These are phyloP conservation scores for Trypanosomatidae sp. DNA, from an alignment of 208 protist species.

Conservation along the genomic window DNA sequence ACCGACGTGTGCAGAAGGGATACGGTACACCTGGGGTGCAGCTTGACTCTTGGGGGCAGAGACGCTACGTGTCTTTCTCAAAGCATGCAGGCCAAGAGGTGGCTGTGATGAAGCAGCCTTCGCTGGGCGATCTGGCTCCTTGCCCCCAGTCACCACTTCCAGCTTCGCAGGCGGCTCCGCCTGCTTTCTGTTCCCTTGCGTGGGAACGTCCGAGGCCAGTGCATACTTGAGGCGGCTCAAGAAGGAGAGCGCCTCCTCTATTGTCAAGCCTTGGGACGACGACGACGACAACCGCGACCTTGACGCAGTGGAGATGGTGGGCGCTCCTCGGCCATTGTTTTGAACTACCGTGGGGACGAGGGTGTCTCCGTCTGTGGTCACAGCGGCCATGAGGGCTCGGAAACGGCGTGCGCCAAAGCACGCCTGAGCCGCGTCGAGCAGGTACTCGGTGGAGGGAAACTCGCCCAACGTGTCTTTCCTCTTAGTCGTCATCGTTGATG, in stretches of 20 bases:
- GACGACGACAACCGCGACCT: background rate
- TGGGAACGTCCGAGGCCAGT: background rate
- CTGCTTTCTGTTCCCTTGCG: background rate
- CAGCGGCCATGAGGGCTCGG: constrained; percentile 8
- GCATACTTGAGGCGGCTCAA: constrained; percentile 14
- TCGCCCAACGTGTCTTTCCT: too few relatives aligned
- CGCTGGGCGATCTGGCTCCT: background rate
- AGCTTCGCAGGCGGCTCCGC: background rate
- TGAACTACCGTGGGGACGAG: background rate
- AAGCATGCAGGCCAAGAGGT: background rate
- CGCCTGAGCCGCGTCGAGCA: constrained; percentile 15
- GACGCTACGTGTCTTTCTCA: background rate
- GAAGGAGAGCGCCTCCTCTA: constrained; percentile 17
- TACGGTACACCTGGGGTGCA: background rate
- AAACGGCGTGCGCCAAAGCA: constrained; percentile 20
- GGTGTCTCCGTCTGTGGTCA: background rate
- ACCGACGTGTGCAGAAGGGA: background rate
- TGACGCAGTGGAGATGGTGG: background rate
- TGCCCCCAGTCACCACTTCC: background rate
- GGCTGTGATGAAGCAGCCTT: background rate
- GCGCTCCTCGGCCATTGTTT: background rate
- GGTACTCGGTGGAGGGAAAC: background rate
- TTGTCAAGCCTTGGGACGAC: constrained; percentile 2
- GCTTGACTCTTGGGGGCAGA: background rate
- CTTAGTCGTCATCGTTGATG: background rate